phyloP scores from a whole-genome alignment of 2,329 filamentous ascomycete genomes.

The Botrytis fabae region DNA sequence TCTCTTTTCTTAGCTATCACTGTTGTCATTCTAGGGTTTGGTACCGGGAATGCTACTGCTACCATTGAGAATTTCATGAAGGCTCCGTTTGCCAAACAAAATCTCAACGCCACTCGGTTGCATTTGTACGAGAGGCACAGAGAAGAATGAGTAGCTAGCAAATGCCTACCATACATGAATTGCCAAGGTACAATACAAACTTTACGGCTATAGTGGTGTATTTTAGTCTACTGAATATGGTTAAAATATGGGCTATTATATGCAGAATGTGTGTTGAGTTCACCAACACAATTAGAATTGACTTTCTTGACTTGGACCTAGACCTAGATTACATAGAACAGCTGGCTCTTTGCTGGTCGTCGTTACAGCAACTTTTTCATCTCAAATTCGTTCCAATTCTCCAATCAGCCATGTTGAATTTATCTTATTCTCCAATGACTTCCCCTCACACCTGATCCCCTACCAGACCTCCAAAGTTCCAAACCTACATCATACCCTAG shows the following conservation, averaged over 20 bases:
- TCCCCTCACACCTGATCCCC: background rate
- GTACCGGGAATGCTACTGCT: background rate
- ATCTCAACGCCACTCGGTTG: slow-evolving; percentile 9
- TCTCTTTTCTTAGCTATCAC: background rate
- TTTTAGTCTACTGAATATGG: too few relatives aligned
- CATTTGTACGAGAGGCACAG: slow-evolving; percentile 16
- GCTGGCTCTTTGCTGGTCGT: background rate
- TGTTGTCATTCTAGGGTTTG: background rate
- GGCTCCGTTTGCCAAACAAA: background rate
- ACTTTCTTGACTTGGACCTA: background rate
- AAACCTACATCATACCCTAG: background rate
- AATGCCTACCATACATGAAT: background rate
- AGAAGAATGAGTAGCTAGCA: slow-evolving; percentile 11
- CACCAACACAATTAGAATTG: background rate
- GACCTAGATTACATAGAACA: background rate
- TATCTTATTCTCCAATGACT: slow-evolving; percentile 3
- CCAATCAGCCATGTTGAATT: background rate
- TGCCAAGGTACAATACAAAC: slow-evolving; percentile 1
- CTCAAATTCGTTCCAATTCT: background rate
- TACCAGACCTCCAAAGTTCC: background rate
- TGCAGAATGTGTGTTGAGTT: slow-evolving; percentile 8
- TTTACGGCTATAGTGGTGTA: background rate
- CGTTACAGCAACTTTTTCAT: background rate
- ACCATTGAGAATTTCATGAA: background rate
- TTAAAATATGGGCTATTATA: background rate